Base-by-base conservation (phyloP, 1,139 yeast genomes). In the Pneumocystis murina region DNA sequence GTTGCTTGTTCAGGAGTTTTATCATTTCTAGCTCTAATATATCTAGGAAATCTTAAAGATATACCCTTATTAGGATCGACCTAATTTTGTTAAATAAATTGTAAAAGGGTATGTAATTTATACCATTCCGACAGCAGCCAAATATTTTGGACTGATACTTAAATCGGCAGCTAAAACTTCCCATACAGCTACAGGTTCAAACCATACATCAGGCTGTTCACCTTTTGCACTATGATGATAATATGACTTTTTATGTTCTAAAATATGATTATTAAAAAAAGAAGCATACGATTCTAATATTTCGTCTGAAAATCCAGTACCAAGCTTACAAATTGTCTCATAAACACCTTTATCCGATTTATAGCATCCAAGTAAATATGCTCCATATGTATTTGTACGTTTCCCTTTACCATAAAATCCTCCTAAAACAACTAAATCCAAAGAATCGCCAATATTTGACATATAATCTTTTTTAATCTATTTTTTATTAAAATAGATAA, bases 281-380 rank as follows among this genome's bases (percentile, higher is more conserved):
- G 48, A 80, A 80, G 71, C 85, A 80, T 55, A 92, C 74, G 58
- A 75, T 75, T 82, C 81, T 66, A 92, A 78, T 71, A 84, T 82
- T 67, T 87, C 97, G 68, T 92, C 99, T 55, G 91, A 83, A 72
- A 92, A 92, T 0, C 99, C 99, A 0, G 99, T 94, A 59, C 98
- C 98, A 64, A 94, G 91, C 73, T 94, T 92, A 76, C 98, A 92
- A 59, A 95, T 86, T 0, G 97, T 87, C 73, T 92, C 98, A 71
- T 83, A 89, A 70, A 90, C 97, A 55, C 68, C 70, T 0, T 89
- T 82, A 67, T 91, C 96, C 63, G 84, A 83, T 71, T 92, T 91
- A 73, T 89, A 91, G 57, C 94, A 85, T 0, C 96, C 98, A 64
- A 94, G 78, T 55, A 92, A 75, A 71, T 89, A 92, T 2, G 97